Evolutionary conservation across 148 eudicot genomes (phyloP).

Genomic region (Rhododendron henanense): DNA sequence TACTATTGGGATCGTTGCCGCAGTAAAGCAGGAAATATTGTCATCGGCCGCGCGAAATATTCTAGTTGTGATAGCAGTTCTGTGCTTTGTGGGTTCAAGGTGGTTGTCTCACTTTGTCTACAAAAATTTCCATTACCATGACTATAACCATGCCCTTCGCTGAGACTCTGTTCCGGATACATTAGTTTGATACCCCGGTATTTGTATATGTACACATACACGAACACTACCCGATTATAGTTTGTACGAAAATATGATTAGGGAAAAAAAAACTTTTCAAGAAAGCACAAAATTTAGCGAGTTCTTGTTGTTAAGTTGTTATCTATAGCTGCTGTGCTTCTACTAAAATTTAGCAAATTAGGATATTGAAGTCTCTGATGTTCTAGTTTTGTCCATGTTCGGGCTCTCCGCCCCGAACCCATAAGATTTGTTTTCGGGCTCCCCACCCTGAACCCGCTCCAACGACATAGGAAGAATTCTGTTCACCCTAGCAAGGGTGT

Average conservation of each 20-base stretch:
- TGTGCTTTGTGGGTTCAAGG: constrained; percentile 66
- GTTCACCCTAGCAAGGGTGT: background rate
- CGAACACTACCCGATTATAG: background rate
- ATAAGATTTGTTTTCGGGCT: background rate
- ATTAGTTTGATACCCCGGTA: background rate
- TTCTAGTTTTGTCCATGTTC: background rate
- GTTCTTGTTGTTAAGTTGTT: background rate
- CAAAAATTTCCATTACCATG: constrained; percentile 76
- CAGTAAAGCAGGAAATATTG: constrained; percentile 41
- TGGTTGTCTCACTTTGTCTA: constrained; percentile 69
- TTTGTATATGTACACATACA: background rate
- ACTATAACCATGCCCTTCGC: constrained; percentile 61
- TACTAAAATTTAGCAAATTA: background rate
- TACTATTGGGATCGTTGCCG: constrained; percentile 48
- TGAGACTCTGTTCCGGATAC: constrained; percentile 13
- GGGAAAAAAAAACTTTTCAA: background rate
- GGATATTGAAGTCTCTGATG: background rate
- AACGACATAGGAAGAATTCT: background rate
- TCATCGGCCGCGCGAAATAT: constrained; percentile 31
- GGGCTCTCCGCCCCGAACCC: background rate
- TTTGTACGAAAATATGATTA: background rate
- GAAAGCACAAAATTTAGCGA: background rate
- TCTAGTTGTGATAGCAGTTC: constrained; percentile 38
- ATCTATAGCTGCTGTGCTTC: background rate
- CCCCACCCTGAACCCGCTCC: background rate